These are phyloP conservation scores for Eucalyptus albens DNA, from an alignment of 345 rosid genomes.

Conservation along the genomic window DNA sequence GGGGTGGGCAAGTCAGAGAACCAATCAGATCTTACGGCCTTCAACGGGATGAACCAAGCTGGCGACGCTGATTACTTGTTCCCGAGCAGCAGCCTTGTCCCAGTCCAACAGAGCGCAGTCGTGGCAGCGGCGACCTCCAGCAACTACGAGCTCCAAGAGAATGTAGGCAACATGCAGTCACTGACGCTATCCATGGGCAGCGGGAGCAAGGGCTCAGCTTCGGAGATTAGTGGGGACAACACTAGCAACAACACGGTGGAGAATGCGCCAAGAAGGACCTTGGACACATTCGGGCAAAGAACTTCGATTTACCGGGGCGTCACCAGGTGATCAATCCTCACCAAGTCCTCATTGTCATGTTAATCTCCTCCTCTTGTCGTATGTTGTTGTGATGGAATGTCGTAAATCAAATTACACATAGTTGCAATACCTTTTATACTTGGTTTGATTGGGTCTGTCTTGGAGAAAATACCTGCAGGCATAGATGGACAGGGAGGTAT, in stretches of 20 bases:
- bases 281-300: slow-evolving; percentile 93
- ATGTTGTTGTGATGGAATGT: neutral
- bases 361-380: neutral
- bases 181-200: slow-evolving; percentile 93
- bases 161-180: slow-evolving; percentile 60
- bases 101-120: slow-evolving; percentile 25
- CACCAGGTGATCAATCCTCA: slow-evolving; percentile 40
- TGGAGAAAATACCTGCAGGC: slow-evolving; percentile 25
- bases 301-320: slow-evolving; percentile 98
- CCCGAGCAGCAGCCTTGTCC: slow-evolving; percentile 36
- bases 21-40: slow-evolving; percentile 57
- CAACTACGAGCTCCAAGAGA: slow-evolving; percentile 61
- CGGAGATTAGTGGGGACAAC: slow-evolving; percentile 57
- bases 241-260: slow-evolving; percentile 35
- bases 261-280: slow-evolving; percentile 70
- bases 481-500: slow-evolving; percentile 98
- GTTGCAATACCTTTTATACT: neutral
- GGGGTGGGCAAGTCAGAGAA: slow-evolving; percentile 82
- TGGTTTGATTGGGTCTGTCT: neutral
- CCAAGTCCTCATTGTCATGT: neutral
- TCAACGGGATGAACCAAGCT: slow-evolving; percentile 53
- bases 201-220: slow-evolving; percentile 48
- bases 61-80: slow-evolving; percentile 53
- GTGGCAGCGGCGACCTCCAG: slow-evolving; percentile 8
- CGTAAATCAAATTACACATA: neutral